These are phyloP conservation scores for Curvularia eragrostidis DNA, from an alignment of 2,329 filamentous ascomycete genomes.

Conservation along the genomic window DNA sequence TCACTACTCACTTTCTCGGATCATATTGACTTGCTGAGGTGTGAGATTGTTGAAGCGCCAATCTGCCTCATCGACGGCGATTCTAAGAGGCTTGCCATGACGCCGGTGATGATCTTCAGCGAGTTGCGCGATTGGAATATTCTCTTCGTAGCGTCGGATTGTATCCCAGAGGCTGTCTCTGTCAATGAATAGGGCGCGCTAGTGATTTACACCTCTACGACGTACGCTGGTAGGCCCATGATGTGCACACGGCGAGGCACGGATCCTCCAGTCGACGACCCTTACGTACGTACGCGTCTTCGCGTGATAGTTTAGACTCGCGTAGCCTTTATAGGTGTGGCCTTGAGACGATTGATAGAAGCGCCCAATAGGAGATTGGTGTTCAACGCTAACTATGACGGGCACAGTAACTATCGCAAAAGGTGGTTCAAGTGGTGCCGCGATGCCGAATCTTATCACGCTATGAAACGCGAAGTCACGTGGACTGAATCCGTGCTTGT, in stretches of 20 bases:
- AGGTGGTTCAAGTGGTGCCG: not conserved
- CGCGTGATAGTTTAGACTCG: constrained; percentile 1
- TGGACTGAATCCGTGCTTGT: not conserved
- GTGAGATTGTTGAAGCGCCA: constrained; percentile 56
- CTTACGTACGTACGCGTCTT: constrained; percentile 15
- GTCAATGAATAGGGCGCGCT: not conserved
- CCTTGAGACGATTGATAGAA: not conserved
- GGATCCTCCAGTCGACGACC: constrained; percentile 1
- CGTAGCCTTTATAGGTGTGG: not conserved
- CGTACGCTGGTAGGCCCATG: constrained; percentile 37
- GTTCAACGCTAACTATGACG: not conserved
- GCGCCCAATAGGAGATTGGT: not conserved
- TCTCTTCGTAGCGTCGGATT: constrained; percentile 46
- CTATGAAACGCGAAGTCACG: not conserved
- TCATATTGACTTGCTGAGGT: constrained; percentile 40
- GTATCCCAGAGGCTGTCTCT: constrained; percentile 47
- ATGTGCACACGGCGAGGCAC: constrained; percentile 4
- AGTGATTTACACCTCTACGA: not conserved
- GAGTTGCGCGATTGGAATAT: constrained; percentile 46
- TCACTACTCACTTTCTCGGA: constrained; percentile 42
- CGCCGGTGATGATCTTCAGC: constrained; percentile 47
- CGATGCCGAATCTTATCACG: not conserved
- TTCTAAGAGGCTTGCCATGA: constrained; percentile 47
- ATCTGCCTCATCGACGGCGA: constrained; percentile 54
- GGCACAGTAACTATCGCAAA: not conserved